Conservation (phyloP, 805 yeast species). For the Pichia ethanolica region DNA sequence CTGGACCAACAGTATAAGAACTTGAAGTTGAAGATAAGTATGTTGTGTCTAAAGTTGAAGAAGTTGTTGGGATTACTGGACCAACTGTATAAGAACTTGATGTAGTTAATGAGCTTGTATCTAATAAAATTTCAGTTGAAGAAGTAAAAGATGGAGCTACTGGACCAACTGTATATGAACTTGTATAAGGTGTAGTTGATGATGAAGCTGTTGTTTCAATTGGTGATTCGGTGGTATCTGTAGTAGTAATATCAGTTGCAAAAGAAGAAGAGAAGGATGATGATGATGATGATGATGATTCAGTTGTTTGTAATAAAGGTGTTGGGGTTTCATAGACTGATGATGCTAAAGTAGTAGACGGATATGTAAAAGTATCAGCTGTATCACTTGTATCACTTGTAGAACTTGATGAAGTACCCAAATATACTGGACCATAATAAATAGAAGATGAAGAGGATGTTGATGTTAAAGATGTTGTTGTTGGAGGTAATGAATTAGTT, state of each 20-base stretch:
- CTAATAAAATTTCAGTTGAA: neutral
- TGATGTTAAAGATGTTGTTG: neutral
- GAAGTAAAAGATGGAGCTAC: neutral
- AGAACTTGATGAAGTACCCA: neutral
- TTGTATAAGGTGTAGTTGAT: neutral
- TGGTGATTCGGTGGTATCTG: too few species aligned
- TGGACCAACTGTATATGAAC: neutral
- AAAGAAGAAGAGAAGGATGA: too few species aligned
- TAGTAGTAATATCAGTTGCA: too few species aligned
- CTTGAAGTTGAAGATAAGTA: neutral
- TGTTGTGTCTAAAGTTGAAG: neutral
- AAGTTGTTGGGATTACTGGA: too few species aligned
- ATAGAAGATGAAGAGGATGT: neutral
- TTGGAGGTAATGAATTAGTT: neutral
- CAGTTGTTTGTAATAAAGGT: too few species aligned
- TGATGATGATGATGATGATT: too few species aligned
- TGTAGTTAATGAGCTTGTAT: neutral
- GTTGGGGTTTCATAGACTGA: neutral
- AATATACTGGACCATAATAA: too few species aligned
- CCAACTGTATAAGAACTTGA: neutral
- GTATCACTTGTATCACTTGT: neutral
- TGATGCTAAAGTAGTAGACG: neutral
- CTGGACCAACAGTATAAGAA: neutral
- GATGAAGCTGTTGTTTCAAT: neutral
- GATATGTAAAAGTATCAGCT: too few species aligned